Base-by-base conservation (phyloP, 768 basidiomycete genomes). In the Epithele typhae region DNA sequence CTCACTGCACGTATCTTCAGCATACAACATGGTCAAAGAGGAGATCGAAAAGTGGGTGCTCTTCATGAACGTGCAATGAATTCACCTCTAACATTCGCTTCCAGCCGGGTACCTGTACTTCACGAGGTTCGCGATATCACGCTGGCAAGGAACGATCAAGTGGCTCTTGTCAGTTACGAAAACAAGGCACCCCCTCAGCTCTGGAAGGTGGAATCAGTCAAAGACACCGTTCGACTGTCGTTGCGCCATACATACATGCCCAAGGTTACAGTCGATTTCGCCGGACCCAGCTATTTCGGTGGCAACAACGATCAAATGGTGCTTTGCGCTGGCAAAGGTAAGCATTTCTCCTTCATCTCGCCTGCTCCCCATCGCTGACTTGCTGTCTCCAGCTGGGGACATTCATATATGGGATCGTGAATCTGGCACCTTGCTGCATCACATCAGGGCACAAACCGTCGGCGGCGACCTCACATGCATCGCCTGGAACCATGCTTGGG, bases 401-500 rank as follows among this genome's bases (percentile, higher is more conserved):
- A 82, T 92, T 12, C 83, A 87, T 58, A 86, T 91, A 11, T 92
- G 89, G 89, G 89, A 92, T 57, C 78, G 81, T 49, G 87, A 90
- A 65, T 84, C 84, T 10, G 89, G 78, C 5, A 73, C 79, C 7
- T 67, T 88, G 1, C 69, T 92, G 3, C 87, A 88, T 51, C 76
- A 81, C 52, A 74, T 92, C 54, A 79, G 76, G 12, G 75, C 80
- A 23, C 82, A 81, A 58, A 56, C 53, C 18, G 42, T 57, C 3
- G 84, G 83, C 21, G 70, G 69, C 4, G 87, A 89, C 58, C 59
- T 91, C 48, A 90, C 89, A 8, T 86, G 84, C 51, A 77, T 90
- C 33, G 84, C 85, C 12, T 91, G 88, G 87, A 91, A 87, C 58
- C 78, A 76, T 47, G 75, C 75, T 2, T 74, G 75, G 5, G 78